Evolutionary conservation across 768 basidiomycete genomes (phyloP).

Genomic region (Dendrothele bispora): DNA sequence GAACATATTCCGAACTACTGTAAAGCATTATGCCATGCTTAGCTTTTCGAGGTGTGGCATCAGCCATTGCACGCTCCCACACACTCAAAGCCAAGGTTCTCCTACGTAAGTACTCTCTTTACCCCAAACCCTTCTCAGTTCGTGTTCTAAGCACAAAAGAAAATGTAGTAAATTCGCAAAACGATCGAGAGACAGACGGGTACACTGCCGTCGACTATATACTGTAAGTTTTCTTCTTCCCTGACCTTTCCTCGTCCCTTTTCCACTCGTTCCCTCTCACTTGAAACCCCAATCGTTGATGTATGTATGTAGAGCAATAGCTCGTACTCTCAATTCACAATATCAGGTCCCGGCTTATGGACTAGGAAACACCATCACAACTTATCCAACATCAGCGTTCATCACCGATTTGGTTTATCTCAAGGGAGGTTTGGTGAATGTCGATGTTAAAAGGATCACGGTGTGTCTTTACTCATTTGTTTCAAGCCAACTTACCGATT

Average conservation of each 20-base stretch:
- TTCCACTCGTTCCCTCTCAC: not conserved
- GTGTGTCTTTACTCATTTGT: slow-evolving; percentile 35
- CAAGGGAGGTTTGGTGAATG: slow-evolving; percentile 55
- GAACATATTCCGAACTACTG: too few species aligned
- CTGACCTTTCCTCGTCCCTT: slow-evolving; percentile 4
- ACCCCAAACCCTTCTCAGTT: slow-evolving; percentile 24
- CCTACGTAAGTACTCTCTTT: slow-evolving; percentile 54
- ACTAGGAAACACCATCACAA: slow-evolving; percentile 57
- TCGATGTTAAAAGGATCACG: slow-evolving; percentile 61
- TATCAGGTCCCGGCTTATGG: slow-evolving; percentile 55
- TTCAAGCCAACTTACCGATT: slow-evolving; percentile 7
- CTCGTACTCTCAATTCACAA: slow-evolving; percentile 62
- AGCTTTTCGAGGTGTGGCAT: slow-evolving; percentile 77
- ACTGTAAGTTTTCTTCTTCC: slow-evolving; percentile 44
- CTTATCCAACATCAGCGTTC: slow-evolving; percentile 76
- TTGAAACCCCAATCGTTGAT: too few species aligned
- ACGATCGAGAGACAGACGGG: slow-evolving; percentile 88
- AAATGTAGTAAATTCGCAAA: slow-evolving; percentile 73
- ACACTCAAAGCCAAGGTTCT: slow-evolving; percentile 78
- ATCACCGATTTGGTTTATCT: slow-evolving; percentile 85
- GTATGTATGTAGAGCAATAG: slow-evolving; percentile 57
- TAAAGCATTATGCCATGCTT: slow-evolving; percentile 88
- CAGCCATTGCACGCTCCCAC: slow-evolving; percentile 71
- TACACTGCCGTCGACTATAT: slow-evolving; percentile 88
- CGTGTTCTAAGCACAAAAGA: not conserved